Conservation (phyloP, 2,329 filamentous ascomycete species). For the Calonectria pteridis region DNA sequence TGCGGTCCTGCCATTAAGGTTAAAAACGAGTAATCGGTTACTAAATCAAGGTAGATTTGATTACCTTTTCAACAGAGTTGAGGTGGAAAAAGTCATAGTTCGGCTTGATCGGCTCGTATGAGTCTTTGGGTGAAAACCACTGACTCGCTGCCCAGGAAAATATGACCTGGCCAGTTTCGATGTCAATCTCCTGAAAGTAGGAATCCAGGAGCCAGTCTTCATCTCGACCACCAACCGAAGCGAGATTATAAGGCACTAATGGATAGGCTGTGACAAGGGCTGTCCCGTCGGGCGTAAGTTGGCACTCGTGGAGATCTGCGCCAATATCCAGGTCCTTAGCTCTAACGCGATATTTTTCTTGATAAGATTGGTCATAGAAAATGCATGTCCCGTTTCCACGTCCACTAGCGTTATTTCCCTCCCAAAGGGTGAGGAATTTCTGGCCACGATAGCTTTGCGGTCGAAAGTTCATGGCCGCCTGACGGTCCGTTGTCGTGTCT, state of each 20-base stretch:
- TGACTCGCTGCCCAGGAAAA: slow-evolving; percentile 18
- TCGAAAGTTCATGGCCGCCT: slow-evolving; percentile 16
- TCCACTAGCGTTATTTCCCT: slow-evolving; percentile 3
- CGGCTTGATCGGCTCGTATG: not conserved
- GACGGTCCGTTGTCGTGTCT: not conserved
- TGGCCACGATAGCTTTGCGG: slow-evolving; percentile 8
- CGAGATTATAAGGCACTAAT: slow-evolving; percentile 1
- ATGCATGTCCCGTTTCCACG: slow-evolving; percentile 18
- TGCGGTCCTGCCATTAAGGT: slow-evolving; percentile 1
- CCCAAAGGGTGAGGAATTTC: slow-evolving; percentile 7
- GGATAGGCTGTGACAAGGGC: slow-evolving; percentile 19
- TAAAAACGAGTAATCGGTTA: not conserved
- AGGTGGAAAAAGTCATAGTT: slow-evolving; percentile 26
- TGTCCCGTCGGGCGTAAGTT: slow-evolving; percentile 16
- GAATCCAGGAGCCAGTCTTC: slow-evolving; percentile 1
- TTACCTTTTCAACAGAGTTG: slow-evolving; percentile 21
- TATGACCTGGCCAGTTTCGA: slow-evolving; percentile 15
- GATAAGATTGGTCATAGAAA: slow-evolving; percentile 19
- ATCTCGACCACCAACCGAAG: not conserved
- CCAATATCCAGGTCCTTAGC: slow-evolving; percentile 7
- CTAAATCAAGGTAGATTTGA: not conserved
- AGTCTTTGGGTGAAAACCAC: slow-evolving; percentile 16
- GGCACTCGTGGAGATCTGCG: slow-evolving; percentile 24
- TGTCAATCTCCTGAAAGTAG: slow-evolving; percentile 22
- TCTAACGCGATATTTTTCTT: slow-evolving; percentile 7